Base-by-base conservation (phyloP, 768 basidiomycete genomes). In the Hypholoma fasciculare region DNA sequence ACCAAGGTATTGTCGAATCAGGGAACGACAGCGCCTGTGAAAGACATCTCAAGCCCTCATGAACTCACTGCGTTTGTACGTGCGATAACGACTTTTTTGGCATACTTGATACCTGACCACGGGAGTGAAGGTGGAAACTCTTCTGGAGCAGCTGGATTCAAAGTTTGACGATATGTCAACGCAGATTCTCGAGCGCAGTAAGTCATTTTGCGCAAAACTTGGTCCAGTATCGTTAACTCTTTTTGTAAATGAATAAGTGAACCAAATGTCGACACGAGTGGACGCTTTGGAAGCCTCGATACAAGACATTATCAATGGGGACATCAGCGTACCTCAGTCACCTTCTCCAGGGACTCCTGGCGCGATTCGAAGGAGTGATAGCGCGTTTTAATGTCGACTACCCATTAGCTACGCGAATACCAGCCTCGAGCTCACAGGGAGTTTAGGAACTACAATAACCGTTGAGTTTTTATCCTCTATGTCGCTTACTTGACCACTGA, bases 91-190 rank as follows among this genome's bases (percentile, higher is more conserved):
- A 9, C 17, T 46, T 52, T 46, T 43, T 61, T 4, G 23, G 23
- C 4, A 23, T 23, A 23, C 23, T 54, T 50, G 9, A 13, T 30
- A 30, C 30, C 1, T 52, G 57, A 63, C 43, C 50, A 17, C 36
- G 43, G 26, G 44, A 40, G 42, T 38, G 16, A 63, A 96, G 94
- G 93, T 96, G 12, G 95, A 97, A 73, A 89, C 85, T 12, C 75
- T 97, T 19, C 74, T 97, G 11, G 90, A 92, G 63, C 90, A 95
- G 65, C 79, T 97, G n/a, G 94, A 97, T 66, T 65, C 82, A 49
- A 92, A 92, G 61, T 96, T 97, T 66, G 93, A 96, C 65, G 90
- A 94, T 52, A 96, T 96, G 93, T 96, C 94, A 34, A 79, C 80
- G 17, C 90, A 96, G 70, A 92, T 97, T 61, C 80, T 96, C 60